Conservation (phyloP, 495 filamentous ascomycete species). For the Collariella sp. region DNA sequence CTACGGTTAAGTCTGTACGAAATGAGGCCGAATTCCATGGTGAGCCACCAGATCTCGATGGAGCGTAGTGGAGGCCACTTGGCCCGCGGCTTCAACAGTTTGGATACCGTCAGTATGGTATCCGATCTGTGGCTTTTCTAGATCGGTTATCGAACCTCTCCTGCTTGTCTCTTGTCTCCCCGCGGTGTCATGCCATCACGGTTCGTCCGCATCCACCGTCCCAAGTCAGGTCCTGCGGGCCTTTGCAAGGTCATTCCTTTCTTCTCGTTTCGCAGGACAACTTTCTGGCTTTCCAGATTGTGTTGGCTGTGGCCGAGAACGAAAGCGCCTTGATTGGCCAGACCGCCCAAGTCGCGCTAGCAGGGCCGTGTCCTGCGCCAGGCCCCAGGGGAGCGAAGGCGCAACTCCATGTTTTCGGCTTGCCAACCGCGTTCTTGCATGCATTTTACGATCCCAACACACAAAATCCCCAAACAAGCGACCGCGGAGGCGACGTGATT, state of each 20-base stretch:
- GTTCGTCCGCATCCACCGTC: neutral
- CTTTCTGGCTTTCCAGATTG: neutral
- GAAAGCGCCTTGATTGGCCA: neutral
- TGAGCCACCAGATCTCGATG: no score
- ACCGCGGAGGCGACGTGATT: neutral
- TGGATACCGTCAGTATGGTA: neutral
- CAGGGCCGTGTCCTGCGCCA: neutral
- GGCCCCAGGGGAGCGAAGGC: neutral
- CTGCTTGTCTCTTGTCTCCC: neutral
- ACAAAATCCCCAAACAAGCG: neutral
- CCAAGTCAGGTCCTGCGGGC: neutral
- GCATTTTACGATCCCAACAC: neutral
- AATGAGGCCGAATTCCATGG: no score
- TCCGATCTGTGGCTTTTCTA: constrained; percentile 1
- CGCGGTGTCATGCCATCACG: no score
- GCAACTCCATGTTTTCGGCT: constrained; percentile 3
- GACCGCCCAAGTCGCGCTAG: constrained; percentile 1
- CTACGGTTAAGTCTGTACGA: no score
- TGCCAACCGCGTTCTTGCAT: constrained; percentile 1
- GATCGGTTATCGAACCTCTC: neutral
- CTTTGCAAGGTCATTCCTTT: no score
- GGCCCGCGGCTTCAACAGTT: neutral
- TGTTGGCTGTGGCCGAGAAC: neutral
- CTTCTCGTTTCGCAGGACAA: neutral
- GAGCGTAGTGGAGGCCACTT: neutral